Percentiles rank a stretch among this genome's conserved stretches.
Conservation (phyloP, 768 basidiomycete species). For the Lactarius pseudohatsudake region DNA sequence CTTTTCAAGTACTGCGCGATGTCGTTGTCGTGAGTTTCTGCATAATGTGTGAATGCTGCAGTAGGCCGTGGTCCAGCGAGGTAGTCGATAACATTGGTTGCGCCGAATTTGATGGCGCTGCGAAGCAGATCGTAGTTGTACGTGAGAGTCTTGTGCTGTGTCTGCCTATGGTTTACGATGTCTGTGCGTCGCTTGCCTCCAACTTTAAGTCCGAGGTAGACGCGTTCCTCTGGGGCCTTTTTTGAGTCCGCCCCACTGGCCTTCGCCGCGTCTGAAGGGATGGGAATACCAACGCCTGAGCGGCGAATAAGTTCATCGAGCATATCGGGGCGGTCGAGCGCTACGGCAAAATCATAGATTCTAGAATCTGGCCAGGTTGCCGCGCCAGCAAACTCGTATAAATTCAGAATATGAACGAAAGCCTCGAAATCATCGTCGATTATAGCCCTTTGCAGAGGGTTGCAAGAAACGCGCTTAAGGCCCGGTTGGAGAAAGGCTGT, state of each 20-base stretch:
- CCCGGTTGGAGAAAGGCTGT: constrained; percentile 8
- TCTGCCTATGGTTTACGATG: constrained; percentile 38
- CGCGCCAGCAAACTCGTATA: constrained; percentile 42
- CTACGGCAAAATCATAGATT: constrained; percentile 27
- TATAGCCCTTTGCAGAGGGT: constrained; percentile 41
- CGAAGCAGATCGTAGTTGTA: constrained; percentile 18
- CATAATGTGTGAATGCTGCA: constrained; percentile 52
- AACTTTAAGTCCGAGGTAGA: constrained; percentile 60
- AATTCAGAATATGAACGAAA: constrained; percentile 48
- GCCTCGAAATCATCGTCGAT: constrained; percentile 49
- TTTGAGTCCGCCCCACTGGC: constrained; percentile 36
- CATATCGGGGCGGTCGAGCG: constrained; percentile 50
- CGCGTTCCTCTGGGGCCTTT: constrained; percentile 38
- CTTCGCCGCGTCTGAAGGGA: constrained; percentile 33
- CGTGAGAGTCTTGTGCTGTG: not conserved
- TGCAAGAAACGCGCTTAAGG: constrained; percentile 17
- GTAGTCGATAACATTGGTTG: constrained; percentile 44
- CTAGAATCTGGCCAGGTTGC: constrained; percentile 30
- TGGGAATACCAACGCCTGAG: constrained; percentile 41
- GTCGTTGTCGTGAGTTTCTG: constrained; percentile 42
- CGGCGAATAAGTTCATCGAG: constrained; percentile 58
- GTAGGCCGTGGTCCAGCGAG: constrained; percentile 47
- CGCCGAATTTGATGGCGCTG: constrained; percentile 1
- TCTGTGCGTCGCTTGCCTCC: constrained; percentile 64
- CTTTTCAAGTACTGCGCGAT: constrained; percentile 45